A percentile compares a stretch with the other conserved stretches of the same genome.
Evolutionary conservation across 2,329 filamentous ascomycete species (phyloP).

Genomic region (Mycogone perniciosa): DNA sequence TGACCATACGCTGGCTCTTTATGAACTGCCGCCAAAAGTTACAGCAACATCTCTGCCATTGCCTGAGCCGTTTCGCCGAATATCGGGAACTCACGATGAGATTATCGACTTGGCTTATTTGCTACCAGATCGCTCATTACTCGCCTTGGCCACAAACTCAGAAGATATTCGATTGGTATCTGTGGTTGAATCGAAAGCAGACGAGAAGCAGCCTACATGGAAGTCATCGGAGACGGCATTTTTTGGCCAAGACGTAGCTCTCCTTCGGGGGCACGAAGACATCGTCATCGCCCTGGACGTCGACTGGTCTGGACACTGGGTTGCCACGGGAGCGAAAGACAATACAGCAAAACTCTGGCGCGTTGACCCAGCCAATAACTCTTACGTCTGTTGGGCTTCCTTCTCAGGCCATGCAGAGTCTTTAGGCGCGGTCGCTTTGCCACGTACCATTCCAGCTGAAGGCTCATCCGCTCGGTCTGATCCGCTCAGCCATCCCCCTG

Average conservation of each 20-base stretch:
- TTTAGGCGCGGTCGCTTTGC: conserved; percentile 79
- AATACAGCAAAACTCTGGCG: conserved; percentile 90
- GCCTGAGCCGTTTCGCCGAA: conserved; percentile 60
- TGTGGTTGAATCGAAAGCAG: conserved; percentile 39
- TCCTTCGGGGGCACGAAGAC: conserved; percentile 86
- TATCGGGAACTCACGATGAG: conserved; percentile 95
- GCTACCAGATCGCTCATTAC: conserved; percentile 68
- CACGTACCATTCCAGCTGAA: conserved; percentile 60
- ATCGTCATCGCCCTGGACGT: conserved; percentile 92
- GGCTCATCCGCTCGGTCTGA: conserved; percentile 65
- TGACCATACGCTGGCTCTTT: conserved; percentile 80
- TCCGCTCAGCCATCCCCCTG: conserved; percentile 72
- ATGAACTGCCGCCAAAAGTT: conserved; percentile 43
- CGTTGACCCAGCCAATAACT: conserved; percentile 67
- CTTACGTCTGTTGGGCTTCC: conserved; percentile 71
- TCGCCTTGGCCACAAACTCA: conserved; percentile 90
- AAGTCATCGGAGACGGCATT: conserved; percentile 41
- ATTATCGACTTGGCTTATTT: conserved; percentile 92
- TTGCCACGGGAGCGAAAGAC: conserved; percentile 93
- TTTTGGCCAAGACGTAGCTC: conserved; percentile 83
- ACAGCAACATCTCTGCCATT: conserved; percentile 28
- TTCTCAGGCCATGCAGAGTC: conserved; percentile 94
- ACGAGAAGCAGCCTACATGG: conserved; percentile 18
- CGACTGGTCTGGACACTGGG: conserved; percentile 96
- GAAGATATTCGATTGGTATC: conserved; percentile 89